These are phyloP conservation scores for Tricholoma matsutake DNA, from an alignment of 768 basidiomycete genomes.

Conservation along the genomic window DNA sequence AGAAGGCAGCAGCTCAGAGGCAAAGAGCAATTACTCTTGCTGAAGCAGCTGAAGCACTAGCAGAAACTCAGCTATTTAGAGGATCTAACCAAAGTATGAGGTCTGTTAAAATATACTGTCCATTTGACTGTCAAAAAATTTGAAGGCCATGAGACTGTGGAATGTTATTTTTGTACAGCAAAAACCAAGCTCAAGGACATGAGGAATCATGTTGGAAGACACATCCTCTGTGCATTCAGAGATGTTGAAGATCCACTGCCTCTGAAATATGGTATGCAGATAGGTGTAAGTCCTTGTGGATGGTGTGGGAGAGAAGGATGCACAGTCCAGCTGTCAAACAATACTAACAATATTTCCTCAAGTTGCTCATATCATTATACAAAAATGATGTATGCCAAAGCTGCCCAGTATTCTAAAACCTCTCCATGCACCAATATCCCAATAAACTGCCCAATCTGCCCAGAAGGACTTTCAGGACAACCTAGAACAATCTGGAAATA, in stretches of 20 bases:
- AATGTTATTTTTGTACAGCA: not conserved
- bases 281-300: not conserved
- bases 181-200: not conserved
- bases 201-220: constrained; percentile 2
- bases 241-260: not conserved
- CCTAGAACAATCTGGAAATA: constrained; percentile 1
- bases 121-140: not conserved
- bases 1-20: not conserved
- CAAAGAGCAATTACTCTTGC: not conserved
- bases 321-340: not conserved
- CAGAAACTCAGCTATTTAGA: not conserved
- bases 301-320: constrained; percentile 2
- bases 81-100: not conserved
- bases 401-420: not conserved
- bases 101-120: not conserved
- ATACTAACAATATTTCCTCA: not conserved
- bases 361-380: not conserved
- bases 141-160: not conserved
- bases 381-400: not conserved
- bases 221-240: constrained; percentile 1
- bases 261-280: not conserved
- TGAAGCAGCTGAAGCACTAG: not conserved
- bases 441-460: not conserved
- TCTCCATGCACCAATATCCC: too few species aligned
- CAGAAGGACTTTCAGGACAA: not conserved